Evolutionary conservation across 2,329 filamentous ascomycete species (phyloP).

Genomic region (Hypoxylon sp.): DNA sequence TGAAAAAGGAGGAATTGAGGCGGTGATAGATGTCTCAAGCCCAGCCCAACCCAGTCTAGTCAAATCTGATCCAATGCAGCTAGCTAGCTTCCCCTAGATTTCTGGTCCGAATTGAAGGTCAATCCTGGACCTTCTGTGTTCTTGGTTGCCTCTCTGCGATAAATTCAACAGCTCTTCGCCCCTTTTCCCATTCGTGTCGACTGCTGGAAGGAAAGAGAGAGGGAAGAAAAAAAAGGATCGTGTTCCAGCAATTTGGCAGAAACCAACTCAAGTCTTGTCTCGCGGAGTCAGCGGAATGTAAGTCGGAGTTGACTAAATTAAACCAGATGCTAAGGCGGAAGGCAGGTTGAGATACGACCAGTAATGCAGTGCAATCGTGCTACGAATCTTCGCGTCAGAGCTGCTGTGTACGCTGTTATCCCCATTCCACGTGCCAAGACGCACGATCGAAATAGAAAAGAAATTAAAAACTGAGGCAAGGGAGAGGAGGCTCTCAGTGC

Average conservation of each 20-base stretch:
- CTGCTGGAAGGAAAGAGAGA: conserved; percentile 1
- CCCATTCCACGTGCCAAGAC: conserved; percentile 34
- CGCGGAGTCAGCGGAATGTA: conserved; percentile 6
- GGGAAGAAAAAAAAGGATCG: conserved; percentile 12
- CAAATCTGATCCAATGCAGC: conserved; percentile 33
- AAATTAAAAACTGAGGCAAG: conserved; percentile 33
- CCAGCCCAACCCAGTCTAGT: conserved; percentile 35
- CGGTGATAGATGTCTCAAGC: conserved; percentile 35
- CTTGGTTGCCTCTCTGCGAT: conserved; percentile 12
- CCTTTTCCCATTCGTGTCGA: conserved; percentile 24
- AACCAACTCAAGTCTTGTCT: conserved; percentile 18
- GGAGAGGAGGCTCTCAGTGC: conserved; percentile 15
- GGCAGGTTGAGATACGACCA: conserved; percentile 16
- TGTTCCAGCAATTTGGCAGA: conserved; percentile 14
- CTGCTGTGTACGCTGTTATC: conserved; percentile 20
- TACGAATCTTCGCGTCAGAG: conserved; percentile 23
- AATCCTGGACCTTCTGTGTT: conserved; percentile 4
- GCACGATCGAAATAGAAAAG: conserved; percentile 24
- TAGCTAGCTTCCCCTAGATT: conserved; percentile 35
- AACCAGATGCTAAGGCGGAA: conserved; percentile 23
- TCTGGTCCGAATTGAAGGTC: conserved; percentile 24
- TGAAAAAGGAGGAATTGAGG: conserved; percentile 45
- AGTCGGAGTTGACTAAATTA: conserved; percentile 17
- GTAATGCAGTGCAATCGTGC: conserved; percentile 30
- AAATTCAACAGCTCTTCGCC: conserved; percentile 18